Percentiles rank a stretch among this genome's conserved stretches.
phyloP scores from a whole-genome alignment of 257 asterid genomes.

The Solanum megistacrolobum region DNA sequence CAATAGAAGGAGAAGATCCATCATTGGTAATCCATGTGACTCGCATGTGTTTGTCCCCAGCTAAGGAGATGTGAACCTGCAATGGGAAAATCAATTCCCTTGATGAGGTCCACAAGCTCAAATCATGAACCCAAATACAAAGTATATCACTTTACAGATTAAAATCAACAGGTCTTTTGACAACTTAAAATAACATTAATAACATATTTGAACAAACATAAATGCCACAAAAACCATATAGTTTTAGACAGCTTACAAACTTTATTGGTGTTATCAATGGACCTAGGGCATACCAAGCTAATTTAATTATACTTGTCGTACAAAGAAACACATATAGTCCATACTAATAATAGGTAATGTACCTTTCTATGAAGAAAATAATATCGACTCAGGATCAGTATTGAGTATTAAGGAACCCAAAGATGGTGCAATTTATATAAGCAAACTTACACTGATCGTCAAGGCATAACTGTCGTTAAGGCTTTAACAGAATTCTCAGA shows the following conservation, averaged over 20 bases:
- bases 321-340: neutral
- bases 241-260: neutral
- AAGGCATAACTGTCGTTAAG: neutral
- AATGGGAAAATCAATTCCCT: neutral
- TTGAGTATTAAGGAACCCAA: neutral
- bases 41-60: conserved; percentile 72
- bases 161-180: neutral
- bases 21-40: conserved; percentile 59
- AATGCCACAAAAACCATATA: neutral
- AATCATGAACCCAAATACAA: neutral
- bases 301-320: neutral
- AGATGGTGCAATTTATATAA: neutral
- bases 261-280: neutral
- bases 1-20: conserved; percentile 45
- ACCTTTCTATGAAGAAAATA: neutral
- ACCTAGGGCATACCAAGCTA: neutral
- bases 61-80: conserved; percentile 93
- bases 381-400: neutral
- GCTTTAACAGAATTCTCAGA: neutral
- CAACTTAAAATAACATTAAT: neutral
- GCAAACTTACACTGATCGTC: neutral
- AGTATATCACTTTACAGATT: neutral
- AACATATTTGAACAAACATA: neutral
- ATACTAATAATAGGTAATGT: neutral
- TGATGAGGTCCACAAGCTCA: neutral